Evolutionary conservation across 1,284 basidiomycete species (phyloP).

Genomic region (Wolfiporia cocos): DNA sequence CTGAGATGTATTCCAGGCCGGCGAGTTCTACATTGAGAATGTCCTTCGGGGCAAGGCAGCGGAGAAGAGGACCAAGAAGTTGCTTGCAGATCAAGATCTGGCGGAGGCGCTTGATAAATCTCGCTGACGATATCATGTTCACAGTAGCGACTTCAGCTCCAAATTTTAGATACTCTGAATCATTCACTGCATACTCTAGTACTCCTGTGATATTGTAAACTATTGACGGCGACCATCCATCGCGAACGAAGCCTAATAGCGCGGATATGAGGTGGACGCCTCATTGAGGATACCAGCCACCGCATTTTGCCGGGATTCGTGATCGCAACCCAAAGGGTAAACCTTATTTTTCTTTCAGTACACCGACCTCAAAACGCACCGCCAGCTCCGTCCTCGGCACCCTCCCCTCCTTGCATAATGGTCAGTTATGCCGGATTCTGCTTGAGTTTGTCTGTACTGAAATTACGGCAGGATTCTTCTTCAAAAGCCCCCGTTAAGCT

Average conservation of each 20-base stretch:
- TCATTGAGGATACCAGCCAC: too few relatives aligned
- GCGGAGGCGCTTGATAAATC: neutral
- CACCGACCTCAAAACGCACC: slow-evolving; percentile 22
- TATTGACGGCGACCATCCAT: too few relatives aligned
- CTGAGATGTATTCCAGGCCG: slow-evolving; percentile 49
- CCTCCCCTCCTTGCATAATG: slow-evolving; percentile 18
- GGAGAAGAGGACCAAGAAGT: slow-evolving; percentile 34
- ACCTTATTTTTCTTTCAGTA: slow-evolving; percentile 24
- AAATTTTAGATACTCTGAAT: too few relatives aligned
- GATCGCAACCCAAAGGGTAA: slow-evolving; percentile 12
- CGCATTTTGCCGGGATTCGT: slow-evolving; percentile 19
- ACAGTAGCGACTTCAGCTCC: too few relatives aligned
- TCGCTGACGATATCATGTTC: too few relatives aligned
- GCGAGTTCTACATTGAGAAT: slow-evolving; percentile 91
- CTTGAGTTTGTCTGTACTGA: slow-evolving; percentile 2
- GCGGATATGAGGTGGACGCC: too few relatives aligned
- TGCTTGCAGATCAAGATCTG: slow-evolving; percentile 21
- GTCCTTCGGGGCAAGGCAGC: slow-evolving; percentile 61
- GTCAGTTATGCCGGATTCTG: slow-evolving; percentile 10
- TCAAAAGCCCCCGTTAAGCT: slow-evolving; percentile 92
- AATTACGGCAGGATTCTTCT: slow-evolving; percentile 56
- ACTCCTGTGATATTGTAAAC: too few relatives aligned
- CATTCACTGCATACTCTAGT: too few relatives aligned
- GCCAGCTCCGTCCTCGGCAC: slow-evolving; percentile 20
- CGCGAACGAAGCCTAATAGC: too few relatives aligned